These are phyloP conservation scores for Petunia secreta DNA, from an alignment of 257 asterid genomes.

Conservation along the genomic window DNA sequence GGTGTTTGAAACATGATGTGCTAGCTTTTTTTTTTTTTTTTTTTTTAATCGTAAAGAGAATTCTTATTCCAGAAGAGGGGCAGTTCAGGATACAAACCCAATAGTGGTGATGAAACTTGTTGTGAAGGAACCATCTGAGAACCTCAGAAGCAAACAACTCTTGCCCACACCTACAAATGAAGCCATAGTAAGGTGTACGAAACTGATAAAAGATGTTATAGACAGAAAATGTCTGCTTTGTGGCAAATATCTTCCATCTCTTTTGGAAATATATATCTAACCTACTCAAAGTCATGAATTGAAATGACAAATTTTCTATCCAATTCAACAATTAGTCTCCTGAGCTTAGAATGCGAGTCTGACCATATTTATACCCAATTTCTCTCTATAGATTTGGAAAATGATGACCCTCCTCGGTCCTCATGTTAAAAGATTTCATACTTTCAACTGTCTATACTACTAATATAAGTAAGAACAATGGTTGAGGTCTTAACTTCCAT, in stretches of 20 bases:
- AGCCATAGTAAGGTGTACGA: constrained; percentile 19
- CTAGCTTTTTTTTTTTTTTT: too few relatives aligned
- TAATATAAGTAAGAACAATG: not conserved
- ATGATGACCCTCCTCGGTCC: not conserved
- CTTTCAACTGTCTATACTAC: not conserved
- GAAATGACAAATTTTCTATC: not conserved
- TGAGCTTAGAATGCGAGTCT: not conserved
- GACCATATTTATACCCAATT: not conserved
- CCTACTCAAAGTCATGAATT: constrained; percentile 5
- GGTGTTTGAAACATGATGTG: not conserved
- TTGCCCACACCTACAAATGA: constrained; percentile 46
- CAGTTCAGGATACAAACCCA: constrained; percentile 55
- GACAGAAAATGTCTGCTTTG: not conserved
- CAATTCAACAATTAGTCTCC: not conserved
- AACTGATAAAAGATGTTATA: constrained; percentile 11
- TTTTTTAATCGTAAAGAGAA: too few relatives aligned
- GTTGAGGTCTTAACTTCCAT: not conserved
- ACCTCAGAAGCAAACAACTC: constrained; percentile 44
- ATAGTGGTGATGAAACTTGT: constrained; percentile 82
- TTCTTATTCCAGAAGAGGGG: not conserved
- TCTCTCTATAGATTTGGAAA: not conserved
- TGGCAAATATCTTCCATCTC: not conserved
- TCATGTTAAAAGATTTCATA: not conserved
- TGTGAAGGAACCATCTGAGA: constrained; percentile 76
- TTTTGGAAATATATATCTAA: not conserved